Evolutionary conservation across 2,329 filamentous ascomycete species (phyloP).

Genomic region (Eutypella sp.): DNA sequence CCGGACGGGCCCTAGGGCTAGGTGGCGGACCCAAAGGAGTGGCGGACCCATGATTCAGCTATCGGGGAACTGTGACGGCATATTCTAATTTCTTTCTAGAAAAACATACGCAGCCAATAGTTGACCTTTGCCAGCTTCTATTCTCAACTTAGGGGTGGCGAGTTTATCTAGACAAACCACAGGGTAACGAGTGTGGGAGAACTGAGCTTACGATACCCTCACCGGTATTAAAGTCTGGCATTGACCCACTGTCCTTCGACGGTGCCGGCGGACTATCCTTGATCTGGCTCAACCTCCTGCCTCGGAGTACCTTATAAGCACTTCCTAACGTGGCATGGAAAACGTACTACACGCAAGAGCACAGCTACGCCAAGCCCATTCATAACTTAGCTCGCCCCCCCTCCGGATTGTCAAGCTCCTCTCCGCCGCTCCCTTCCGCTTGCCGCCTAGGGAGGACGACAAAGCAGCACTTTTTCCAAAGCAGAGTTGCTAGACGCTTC

Average conservation of each 20-base stretch:
- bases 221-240: neutral
- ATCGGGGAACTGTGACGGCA: neutral
- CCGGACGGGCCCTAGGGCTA: neutral
- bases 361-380: conserved; percentile 12
- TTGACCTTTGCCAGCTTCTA: neutral
- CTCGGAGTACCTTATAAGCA: conserved; percentile 16
- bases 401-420: conserved; percentile 6
- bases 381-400: conserved; percentile 10
- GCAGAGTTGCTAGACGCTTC: conserved; percentile 22
- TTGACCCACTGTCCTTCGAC: conserved; percentile 1
- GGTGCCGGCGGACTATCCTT: conserved; percentile 12
- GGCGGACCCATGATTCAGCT: neutral
- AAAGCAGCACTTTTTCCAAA: conserved; percentile 2
- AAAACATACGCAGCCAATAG: neutral
- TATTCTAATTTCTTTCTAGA: neutral
- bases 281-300: conserved; percentile 12
- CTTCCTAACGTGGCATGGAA: conserved; percentile 14
- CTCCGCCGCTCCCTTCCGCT: conserved; percentile 3
- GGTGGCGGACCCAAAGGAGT: neutral
- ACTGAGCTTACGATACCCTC: neutral
- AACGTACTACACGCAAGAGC: conserved; percentile 8
- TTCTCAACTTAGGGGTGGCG: neutral
- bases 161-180: neutral
- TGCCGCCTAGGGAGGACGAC: conserved; percentile 3
- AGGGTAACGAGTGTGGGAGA: neutral